Percentiles rank a stretch among this genome's conserved stretches.
Evolutionary conservation across 179 eudicot genomes (phyloP).

Genomic region (Camellia oleifera): DNA sequence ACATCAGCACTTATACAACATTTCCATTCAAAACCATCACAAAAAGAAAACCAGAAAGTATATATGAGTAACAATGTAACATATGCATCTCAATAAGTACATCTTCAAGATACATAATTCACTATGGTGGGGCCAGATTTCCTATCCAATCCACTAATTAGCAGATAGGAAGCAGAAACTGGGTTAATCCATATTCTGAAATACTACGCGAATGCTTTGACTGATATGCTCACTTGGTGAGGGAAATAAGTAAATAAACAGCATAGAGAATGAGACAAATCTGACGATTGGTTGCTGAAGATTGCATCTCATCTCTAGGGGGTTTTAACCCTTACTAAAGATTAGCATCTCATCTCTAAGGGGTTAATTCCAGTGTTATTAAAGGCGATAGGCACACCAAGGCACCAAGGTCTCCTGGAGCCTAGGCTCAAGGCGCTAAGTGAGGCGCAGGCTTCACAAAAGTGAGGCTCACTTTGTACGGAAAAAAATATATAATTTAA

Average conservation of each 20-base stretch:
- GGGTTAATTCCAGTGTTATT: too few relatives aligned
- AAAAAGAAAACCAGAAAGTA: not conserved
- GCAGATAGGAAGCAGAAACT: not conserved
- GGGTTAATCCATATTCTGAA: not conserved
- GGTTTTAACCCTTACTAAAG: too few relatives aligned
- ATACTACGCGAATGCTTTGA: not conserved
- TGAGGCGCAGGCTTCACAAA: too few relatives aligned
- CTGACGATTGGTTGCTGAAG: too few relatives aligned
- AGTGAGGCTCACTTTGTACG: too few relatives aligned
- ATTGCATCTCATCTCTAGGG: too few relatives aligned
- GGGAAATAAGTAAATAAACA: not conserved
- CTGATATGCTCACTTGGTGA: not conserved
- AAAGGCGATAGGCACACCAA: too few relatives aligned
- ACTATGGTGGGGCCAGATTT: not conserved
- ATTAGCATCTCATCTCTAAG: too few relatives aligned
- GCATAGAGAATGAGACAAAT: too few relatives aligned
- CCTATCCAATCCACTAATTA: not conserved
- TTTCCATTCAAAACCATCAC: not conserved
- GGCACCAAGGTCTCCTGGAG: too few relatives aligned
- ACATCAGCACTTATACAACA: not conserved
- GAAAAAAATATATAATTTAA: too few relatives aligned
- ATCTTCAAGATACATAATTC: not conserved
- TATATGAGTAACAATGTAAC: not conserved
- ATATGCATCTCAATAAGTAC: not conserved
- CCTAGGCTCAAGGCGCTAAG: too few relatives aligned